Evolutionary conservation across 805 yeast species (phyloP), one percentile per base, ranked within the genome.

Genomic region (Lipomyces yamanashiensis): DNA sequence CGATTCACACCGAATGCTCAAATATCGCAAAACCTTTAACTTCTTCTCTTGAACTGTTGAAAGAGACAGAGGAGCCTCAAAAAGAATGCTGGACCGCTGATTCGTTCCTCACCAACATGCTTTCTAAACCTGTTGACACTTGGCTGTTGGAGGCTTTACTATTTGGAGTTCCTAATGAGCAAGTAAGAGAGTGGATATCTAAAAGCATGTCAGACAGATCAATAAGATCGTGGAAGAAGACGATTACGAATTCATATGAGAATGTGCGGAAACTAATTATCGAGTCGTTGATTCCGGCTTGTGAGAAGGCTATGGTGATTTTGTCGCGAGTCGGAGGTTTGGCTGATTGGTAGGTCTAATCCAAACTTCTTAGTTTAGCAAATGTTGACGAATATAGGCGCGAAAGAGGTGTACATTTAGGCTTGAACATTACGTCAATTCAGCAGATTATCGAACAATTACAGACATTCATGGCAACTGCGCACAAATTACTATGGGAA

Each of bases 371-470:
- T 8, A 7, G 9, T 10, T 36, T 15, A 37, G 4, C 17, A 10
- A 21, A 7, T n/a, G 21, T 47, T 37, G 56, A 28, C 33, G 23
- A 21, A 5, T 21, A 13, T n/a, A 63, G 67, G 68, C 56, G 64
- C 33, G 70, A 70, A 36, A 67, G 72, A 28, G 71, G 70, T 6
- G 54, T 36, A 10, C 68, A 66, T 37, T 58, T 69, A 12, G 71
- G 72, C 13, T 50, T 70, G 15, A 41, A 58, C 36, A 58, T 61
- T 10, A 58, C 55, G n/a, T 13, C 62, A n/a, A 50, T 63, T 28
- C 23, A 69, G 23, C 12, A 19, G n/a, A 40, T 64, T 2, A 37
- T 64, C 19, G 68, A 62, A n/a, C 23, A n/a, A 33, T 40, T 68
- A 10, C 34, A 55, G 5, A 19, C 34, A 13, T 39, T 68, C n/a